phyloP scores from a whole-genome alignment of 2,329 filamentous ascomycete genomes.

The Exophiala aquamarina region DNA sequence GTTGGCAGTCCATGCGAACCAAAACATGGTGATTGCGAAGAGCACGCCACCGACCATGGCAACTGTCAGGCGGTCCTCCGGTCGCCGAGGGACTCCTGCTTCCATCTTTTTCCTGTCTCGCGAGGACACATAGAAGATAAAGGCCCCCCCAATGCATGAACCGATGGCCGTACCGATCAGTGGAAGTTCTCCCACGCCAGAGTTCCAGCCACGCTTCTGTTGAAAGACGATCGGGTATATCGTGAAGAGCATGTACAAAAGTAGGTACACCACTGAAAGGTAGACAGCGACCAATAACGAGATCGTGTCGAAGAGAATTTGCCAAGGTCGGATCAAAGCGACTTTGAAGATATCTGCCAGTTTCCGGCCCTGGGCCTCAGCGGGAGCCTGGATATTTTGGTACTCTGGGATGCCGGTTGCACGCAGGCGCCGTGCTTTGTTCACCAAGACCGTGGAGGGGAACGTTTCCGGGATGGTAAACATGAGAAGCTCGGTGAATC shows the following conservation, averaged over 20 bases:
- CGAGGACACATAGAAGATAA: conserved; percentile 27
- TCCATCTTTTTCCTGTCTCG: conserved; percentile 20
- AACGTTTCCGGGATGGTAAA: conserved; percentile 62
- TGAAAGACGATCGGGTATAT: conserved; percentile 57
- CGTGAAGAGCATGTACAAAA: conserved; percentile 59
- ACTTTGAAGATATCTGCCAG: conserved; percentile 51
- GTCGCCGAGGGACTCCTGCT: conserved; percentile 14
- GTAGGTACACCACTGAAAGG: conserved; percentile 52
- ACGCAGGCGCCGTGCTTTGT: conserved; percentile 56
- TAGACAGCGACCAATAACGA: conserved; percentile 48
- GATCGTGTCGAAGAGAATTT: conserved; percentile 53
- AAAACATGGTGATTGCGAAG: conserved; percentile 60
- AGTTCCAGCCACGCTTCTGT: conserved; percentile 45
- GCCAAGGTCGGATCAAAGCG: conserved; percentile 49
- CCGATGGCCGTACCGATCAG: conserved; percentile 54
- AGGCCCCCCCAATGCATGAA: conserved; percentile 42
- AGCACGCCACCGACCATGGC: conserved; percentile 50
- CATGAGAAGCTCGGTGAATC: conserved; percentile 44
- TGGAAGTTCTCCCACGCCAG: conserved; percentile 48
- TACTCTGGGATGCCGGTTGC: conserved; percentile 51
- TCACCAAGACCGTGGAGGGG: conserved; percentile 49
- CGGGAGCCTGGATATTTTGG: conserved; percentile 52
- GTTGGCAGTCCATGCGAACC: conserved; percentile 61
- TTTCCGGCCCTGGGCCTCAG: conserved; percentile 48
- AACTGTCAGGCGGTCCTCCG: conserved; percentile 49